A percentile compares a stretch with the other conserved stretches of the same genome.
phyloP scores from a whole-genome alignment of 2,329 filamentous ascomycete species.

The Xylaria sp. region DNA sequence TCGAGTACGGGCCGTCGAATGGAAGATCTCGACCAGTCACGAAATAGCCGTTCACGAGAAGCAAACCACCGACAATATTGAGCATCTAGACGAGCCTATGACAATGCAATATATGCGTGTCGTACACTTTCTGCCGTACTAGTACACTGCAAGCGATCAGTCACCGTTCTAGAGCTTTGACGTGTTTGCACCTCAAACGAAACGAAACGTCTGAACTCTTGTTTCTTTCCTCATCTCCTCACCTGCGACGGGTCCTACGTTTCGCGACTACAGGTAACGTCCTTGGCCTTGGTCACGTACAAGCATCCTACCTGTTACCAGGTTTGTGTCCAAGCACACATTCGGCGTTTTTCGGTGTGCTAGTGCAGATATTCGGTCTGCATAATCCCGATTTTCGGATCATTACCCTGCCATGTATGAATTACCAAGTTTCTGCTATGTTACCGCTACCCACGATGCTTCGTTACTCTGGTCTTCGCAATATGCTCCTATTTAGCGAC shows the following conservation, averaged over 20 bases:
- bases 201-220: conserved; percentile 9
- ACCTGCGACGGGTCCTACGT: conserved; percentile 14
- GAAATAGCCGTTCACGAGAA: neutral
- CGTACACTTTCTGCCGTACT: too few species aligned
- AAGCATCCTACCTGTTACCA: conserved; percentile 4
- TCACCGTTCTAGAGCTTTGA: conserved; percentile 6
- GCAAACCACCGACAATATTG: neutral
- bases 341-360: conserved; percentile 2
- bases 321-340: neutral
- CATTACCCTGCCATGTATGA: neutral
- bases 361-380: neutral
- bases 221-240: neutral
- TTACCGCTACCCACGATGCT: conserved; percentile 2
- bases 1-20: neutral
- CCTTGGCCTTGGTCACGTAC: conserved; percentile 3
- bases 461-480: neutral
- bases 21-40: conserved; percentile 1
- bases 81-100: neutral
- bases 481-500: neutral
- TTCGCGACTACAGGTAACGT: conserved; percentile 5
- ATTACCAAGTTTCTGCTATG: neutral
- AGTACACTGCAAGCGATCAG: conserved; percentile 6
- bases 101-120: too few species aligned
- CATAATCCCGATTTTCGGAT: conserved; percentile 2
- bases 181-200: neutral